Evolutionary conservation across 2,329 filamentous ascomycete genomes (phyloP), one percentile per base, ranked within the genome.

Genomic region (Penicillium vulpinum): DNA sequence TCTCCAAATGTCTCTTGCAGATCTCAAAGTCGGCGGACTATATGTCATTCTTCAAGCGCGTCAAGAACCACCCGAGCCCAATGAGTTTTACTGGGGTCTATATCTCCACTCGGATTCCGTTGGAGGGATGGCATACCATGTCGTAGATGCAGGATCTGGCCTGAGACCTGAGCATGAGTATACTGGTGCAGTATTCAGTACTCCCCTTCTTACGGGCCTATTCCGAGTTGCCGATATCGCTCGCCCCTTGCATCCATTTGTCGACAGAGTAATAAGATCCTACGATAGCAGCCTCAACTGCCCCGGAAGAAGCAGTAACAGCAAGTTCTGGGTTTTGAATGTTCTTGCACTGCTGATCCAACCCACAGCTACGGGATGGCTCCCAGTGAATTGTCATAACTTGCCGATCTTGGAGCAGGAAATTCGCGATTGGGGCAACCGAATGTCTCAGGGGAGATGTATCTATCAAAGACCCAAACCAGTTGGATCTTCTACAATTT

Each of bases 31-130:
- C 11, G 59, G 62, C 29, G 58, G 53, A n/a, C 51, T 68, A 22
- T 69, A 66, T 52, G 64, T 71, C 22, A 56, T 62, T 21, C 65
- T 72, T 13, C 69, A 55, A 38, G 59, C 68, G 13, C 63, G 64
- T 5, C 56, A 62, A 2, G 61, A 72, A 36, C 68, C 66, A 29
- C 66, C 66, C 5, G 8, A 48, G 1, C 51, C 57, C 22, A 63
- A 71, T 43, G 57, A 70, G n/a, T 70, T 70, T 54, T 66, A 72
- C 56, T 72, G 70, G 69, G 69, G 51, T 3, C 62, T 64, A 10
- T 73, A 73, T 45, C 55, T 64, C 51, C 68, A 70, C 51, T 35
- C 41, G 1, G 36, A 62, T 13, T n/a, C 22, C 8, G 28, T 15
- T 11, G 31, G n/a, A 33, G 24, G n/a, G 44, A 60, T 22, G 59